phyloP scores from a whole-genome alignment of 495 filamentous ascomycete genomes.

The Lepidopterella palustris region DNA sequence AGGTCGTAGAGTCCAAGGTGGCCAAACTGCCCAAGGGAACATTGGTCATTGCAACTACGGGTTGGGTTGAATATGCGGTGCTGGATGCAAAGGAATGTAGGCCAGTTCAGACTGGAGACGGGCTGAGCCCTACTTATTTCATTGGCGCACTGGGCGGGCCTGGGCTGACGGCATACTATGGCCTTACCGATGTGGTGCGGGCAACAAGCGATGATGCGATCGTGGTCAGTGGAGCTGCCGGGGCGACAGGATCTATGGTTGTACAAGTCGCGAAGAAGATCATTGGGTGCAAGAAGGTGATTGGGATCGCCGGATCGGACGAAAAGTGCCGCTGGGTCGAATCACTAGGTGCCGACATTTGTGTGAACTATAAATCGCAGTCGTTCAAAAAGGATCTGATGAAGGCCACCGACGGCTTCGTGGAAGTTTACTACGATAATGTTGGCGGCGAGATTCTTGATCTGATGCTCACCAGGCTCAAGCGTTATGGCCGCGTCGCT shows the following conservation, averaged over 20 bases:
- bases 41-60: slow-evolving; percentile 37
- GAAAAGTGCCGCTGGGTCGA: slow-evolving; percentile 60
- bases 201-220: slow-evolving; percentile 38
- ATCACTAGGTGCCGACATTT: slow-evolving; percentile 57
- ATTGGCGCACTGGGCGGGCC: slow-evolving; percentile 47
- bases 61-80: slow-evolving; percentile 50
- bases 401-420: slow-evolving; percentile 54
- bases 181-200: slow-evolving; percentile 40
- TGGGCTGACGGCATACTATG: slow-evolving; percentile 50
- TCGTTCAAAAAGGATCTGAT: slow-evolving; percentile 52
- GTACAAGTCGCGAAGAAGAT: slow-evolving; percentile 52
- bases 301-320: slow-evolving; percentile 60
- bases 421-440: slow-evolving; percentile 66
- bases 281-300: slow-evolving; percentile 47
- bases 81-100: slow-evolving; percentile 34
- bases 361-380: slow-evolving; percentile 59
- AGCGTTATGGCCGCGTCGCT: slow-evolving; percentile 51
- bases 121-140: slow-evolving; percentile 42
- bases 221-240: slow-evolving; percentile 47
- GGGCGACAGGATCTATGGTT: slow-evolving; percentile 43
- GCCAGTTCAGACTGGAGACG: slow-evolving; percentile 28
- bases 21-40: slow-evolving; percentile 35
- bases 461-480: slow-evolving; percentile 50
- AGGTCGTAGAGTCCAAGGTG: slow-evolving; percentile 45
- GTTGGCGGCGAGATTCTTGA: slow-evolving; percentile 65